Percentiles rank a stretch among this genome's conserved stretches.
Evolutionary conservation across 169 alveolate species (phyloP).

Genomic region (Plasmodium gonderi): DNA sequence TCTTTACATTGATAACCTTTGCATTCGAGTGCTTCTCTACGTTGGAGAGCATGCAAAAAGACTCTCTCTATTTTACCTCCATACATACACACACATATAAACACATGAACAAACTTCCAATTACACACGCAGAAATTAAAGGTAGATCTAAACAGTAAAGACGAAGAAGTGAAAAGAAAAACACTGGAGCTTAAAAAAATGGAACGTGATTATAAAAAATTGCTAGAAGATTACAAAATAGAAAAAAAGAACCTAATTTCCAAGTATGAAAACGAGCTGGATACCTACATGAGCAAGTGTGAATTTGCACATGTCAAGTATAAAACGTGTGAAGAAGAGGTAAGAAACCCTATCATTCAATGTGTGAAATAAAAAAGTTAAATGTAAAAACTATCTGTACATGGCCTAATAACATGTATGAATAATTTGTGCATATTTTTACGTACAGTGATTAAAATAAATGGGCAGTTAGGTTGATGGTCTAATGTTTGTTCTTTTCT

Average conservation of each 20-base stretch:
- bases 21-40: no score
- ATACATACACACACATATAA: background rate
- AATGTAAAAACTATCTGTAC: no score
- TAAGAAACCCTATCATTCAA: background rate
- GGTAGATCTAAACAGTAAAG: constrained; percentile 26
- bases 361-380: no score
- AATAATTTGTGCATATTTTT: background rate
- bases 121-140: constrained; percentile 22
- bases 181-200: constrained; percentile 32
- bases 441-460: background rate
- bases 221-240: constrained; percentile 60
- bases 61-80: no score
- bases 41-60: no score
- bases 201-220: constrained; percentile 62
- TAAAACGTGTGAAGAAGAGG: constrained; percentile 68
- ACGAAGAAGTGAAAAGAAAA: constrained; percentile 59
- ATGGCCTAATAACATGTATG: no score
- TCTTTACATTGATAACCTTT: no score
- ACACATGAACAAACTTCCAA: background rate
- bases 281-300: constrained; percentile 42
- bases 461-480: background rate
- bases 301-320: constrained; percentile 57
- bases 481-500: no score
- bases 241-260: constrained; percentile 58
- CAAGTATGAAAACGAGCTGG: constrained; percentile 68